These are phyloP conservation scores for Gentiana macrophylla DNA, from an alignment of 257 asterid genomes.

Conservation along the genomic window DNA sequence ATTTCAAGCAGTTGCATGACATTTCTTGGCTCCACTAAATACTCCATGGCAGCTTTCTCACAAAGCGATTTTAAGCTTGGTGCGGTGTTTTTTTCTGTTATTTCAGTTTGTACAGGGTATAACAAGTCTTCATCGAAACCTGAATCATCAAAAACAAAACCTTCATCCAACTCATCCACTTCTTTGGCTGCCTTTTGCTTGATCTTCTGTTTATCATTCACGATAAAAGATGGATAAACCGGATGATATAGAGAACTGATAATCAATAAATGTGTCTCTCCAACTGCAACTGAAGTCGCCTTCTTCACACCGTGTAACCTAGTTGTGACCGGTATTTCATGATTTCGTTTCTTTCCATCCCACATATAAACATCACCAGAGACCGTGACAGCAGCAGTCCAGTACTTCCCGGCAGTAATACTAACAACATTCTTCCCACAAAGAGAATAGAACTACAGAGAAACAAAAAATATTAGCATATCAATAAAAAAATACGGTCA, in stretches of 20 bases:
- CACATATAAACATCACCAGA: slow-evolving; percentile 85
- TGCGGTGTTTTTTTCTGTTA: slow-evolving; percentile 14
- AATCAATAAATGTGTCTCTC: slow-evolving; percentile 82
- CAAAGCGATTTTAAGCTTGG: slow-evolving; percentile 88
- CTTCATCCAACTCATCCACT: slow-evolving; percentile 49
- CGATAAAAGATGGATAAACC: slow-evolving; percentile 26
- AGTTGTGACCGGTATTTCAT: slow-evolving; percentile 42
- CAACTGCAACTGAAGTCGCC: slow-evolving; percentile 87
- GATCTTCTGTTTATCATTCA: slow-evolving; percentile 21
- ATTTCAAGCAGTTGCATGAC: slow-evolving; percentile 78
- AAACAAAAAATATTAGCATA: slow-evolving; percentile 4
- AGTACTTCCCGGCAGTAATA: slow-evolving; percentile 89
- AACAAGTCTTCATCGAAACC: slow-evolving; percentile 30
- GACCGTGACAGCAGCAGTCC: slow-evolving; percentile 86
- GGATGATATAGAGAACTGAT: slow-evolving; percentile 89
- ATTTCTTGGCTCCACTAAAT: slow-evolving; percentile 88
- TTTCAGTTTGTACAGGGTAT: slow-evolving; percentile 27
- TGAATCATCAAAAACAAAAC: slow-evolving; percentile 54
- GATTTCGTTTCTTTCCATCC: slow-evolving; percentile 70
- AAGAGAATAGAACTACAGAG: slow-evolving; percentile 47
- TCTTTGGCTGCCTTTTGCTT: slow-evolving; percentile 26
- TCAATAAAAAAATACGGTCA: slow-evolving; percentile 1
- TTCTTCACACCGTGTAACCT: slow-evolving; percentile 89
- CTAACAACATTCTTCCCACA: slow-evolving; percentile 59
- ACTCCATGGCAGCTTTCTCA: slow-evolving; percentile 70